Conservation (phyloP, 2,329 filamentous ascomycete species). For the Epichloe gansuensis region DNA sequence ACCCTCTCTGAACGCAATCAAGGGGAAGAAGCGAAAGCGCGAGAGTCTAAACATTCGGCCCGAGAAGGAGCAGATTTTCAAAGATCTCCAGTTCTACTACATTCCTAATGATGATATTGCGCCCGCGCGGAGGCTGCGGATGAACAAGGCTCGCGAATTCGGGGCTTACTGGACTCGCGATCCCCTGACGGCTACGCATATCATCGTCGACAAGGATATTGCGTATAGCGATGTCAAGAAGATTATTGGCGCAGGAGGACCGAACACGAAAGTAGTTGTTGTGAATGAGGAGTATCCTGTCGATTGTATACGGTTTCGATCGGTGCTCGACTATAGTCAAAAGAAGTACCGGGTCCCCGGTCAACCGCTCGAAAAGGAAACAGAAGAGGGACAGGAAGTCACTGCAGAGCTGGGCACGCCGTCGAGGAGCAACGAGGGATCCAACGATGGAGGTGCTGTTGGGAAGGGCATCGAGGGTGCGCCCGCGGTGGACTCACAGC, state of each 20-base stretch:
- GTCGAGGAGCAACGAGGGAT: constrained; percentile 18
- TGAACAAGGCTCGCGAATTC: constrained; percentile 59
- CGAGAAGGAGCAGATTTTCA: constrained; percentile 45
- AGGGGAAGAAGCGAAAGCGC: constrained; percentile 34
- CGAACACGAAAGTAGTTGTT: constrained; percentile 34
- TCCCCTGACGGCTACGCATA: constrained; percentile 54
- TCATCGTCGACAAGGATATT: constrained; percentile 63
- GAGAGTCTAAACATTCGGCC: constrained; percentile 32
- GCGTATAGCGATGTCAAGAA: constrained; percentile 49
- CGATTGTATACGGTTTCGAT: constrained; percentile 50
- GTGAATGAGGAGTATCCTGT: constrained; percentile 57
- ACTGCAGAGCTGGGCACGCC: constrained; percentile 24
- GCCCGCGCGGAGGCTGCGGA: constrained; percentile 53
- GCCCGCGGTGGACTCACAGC: constrained; percentile 13
- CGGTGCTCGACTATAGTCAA: constrained; percentile 45
- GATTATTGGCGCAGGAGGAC: constrained; percentile 19
- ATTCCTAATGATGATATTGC: constrained; percentile 69
- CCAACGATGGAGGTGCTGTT: constrained; percentile 12
- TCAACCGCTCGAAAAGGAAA: constrained; percentile 17
- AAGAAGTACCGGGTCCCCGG: constrained; percentile 46
- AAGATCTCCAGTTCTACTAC: constrained; percentile 55
- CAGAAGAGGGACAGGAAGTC: not conserved
- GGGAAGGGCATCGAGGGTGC: constrained; percentile 7
- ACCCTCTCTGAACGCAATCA: constrained; percentile 13
- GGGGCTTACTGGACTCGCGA: constrained; percentile 59